Conservation (phyloP, 371 early-diverging fungal species). For the Mucor plumbeus region DNA sequence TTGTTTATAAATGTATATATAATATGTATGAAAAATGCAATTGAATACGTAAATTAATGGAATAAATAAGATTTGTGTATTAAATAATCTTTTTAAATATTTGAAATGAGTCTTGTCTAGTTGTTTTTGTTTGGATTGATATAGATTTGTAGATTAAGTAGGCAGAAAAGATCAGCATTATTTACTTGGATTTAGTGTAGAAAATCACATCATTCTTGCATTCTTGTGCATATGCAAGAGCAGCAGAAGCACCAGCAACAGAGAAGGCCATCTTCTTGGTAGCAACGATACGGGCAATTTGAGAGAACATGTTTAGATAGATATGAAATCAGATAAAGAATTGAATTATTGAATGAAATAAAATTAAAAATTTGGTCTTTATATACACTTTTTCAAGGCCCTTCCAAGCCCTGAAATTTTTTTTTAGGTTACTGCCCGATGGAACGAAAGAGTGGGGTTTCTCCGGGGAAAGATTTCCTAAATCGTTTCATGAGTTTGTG, state of each 20-base stretch:
- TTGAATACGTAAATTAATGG: not conserved
- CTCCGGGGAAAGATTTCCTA: slow-evolving; percentile 7
- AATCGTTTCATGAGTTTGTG: not conserved
- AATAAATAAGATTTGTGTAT: not conserved
- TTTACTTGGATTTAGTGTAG: slow-evolving; percentile 41
- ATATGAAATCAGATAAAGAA: not conserved
- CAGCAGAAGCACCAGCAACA: slow-evolving; percentile 29
- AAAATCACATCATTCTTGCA: slow-evolving; percentile 56
- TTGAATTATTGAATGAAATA: not conserved
- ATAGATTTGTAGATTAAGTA: not conserved
- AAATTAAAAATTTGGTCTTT: slow-evolving; percentile 6
- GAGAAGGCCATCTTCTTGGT: slow-evolving; percentile 26
- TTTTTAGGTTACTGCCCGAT: not conserved
- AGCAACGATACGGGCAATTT: slow-evolving; percentile 31
- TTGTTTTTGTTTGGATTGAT: not conserved
- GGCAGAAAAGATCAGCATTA: not conserved
- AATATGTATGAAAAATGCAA: not conserved
- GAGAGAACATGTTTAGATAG: slow-evolving; percentile 23
- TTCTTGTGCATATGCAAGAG: slow-evolving; percentile 43
- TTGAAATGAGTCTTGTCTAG: slow-evolving; percentile 1
- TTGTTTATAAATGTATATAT: not conserved
- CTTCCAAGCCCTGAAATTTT: slow-evolving; percentile 3
- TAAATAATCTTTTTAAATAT: not conserved
- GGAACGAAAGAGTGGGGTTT: not conserved
- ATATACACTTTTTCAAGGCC: not conserved